Evolutionary conservation across 2,329 filamentous ascomycete species (phyloP), one percentile per base, ranked within the genome.

Genomic region (Coniella lustricola): DNA sequence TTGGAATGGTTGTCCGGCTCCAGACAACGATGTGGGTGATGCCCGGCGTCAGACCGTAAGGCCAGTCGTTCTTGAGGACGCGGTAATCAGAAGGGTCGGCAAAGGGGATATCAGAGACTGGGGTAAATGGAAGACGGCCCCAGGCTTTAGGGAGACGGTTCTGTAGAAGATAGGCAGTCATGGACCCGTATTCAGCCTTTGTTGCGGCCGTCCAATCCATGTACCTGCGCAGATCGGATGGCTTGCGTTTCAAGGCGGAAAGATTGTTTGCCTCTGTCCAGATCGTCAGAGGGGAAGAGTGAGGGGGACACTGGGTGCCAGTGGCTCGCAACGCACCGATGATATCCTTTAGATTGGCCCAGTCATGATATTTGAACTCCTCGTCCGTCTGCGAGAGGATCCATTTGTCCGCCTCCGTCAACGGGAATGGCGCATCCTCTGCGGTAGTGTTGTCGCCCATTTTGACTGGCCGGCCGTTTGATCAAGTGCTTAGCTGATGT

Each of bases 21-120:
- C 91, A 97, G 36, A 95, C 84, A 25, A 96, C 88, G 17, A 96
- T 77, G 63, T 97, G 91, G n/a, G 83, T 73, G 57, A 84, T 79
- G 46, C 74, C 75, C 0, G 72, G 62, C 1, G 71, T 72, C 42
- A 95, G 69, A 3, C 87, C 90, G 59, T 96, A 96, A 0, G 91
- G 91, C 90, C 90, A 97, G 72, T 96, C 90, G 60, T 97, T 96
- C 62, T 82, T 73, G 38, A 95, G 70, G 44, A 95, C 84, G 53
- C 81, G 81, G 63, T 76, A 83, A 64, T 84, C 80, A 31, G 72
- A 73, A 3, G 71, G 60, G 37, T 77, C 67, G 20, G 69, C 62
- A 54, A 84, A 81, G 9, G 79, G 79, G 21, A 69, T 58, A 3
- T 59, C 52, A 7, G 76, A 80, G 40, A 61, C 64, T 4, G 74